These are phyloP conservation scores for Nicotiana rustica DNA, from an alignment of 305 asterid species.

Conservation along the genomic window DNA sequence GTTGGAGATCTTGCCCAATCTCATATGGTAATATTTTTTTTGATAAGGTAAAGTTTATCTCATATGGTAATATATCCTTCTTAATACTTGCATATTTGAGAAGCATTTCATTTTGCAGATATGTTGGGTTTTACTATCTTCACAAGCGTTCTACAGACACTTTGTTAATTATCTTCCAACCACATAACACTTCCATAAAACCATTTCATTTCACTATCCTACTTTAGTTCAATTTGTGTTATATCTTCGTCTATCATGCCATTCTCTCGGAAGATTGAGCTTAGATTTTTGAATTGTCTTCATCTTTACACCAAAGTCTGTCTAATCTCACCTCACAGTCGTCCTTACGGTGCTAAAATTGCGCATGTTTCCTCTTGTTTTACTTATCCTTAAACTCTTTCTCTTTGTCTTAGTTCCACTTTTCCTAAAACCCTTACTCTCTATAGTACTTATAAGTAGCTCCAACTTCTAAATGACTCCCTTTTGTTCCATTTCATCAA, in stretches of 20 bases:
- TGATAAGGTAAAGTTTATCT: neutral
- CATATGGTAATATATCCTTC: neutral
- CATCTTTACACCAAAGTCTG: neutral
- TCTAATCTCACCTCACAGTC: neutral
- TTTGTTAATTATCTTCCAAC: neutral
- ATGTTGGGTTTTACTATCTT: neutral
- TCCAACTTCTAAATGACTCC: neutral
- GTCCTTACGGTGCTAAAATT: neutral
- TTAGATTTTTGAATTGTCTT: neutral
- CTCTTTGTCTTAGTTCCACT: neutral
- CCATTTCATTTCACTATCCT: neutral
- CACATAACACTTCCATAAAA: neutral
- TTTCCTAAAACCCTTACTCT: neutral
- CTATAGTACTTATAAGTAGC: neutral
- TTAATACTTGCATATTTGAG: neutral
- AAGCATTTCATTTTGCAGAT: neutral
- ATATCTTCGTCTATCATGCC: neutral
- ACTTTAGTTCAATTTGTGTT: neutral
- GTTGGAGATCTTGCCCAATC: conserved; percentile 12
- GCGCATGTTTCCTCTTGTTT: neutral
- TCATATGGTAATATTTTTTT: neutral
- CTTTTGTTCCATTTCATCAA: neutral
- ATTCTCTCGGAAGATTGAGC: neutral
- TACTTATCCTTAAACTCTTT: neutral
- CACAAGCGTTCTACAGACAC: neutral